Conservation (phyloP, 768 basidiomycete genomes). For the Zangia roseola region DNA sequence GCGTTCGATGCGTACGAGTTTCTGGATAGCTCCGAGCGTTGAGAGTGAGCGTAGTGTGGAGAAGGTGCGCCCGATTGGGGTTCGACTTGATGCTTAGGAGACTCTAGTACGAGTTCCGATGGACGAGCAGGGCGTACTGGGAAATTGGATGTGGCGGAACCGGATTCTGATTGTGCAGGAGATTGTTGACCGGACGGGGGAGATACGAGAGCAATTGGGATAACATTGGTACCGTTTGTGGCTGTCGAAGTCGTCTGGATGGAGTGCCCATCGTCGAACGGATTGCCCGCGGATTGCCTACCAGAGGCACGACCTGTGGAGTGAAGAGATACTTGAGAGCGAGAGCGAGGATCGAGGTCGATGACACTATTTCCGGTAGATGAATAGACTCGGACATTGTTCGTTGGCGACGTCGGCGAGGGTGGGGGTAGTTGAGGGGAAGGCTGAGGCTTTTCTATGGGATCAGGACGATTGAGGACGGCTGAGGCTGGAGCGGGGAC, state of each 20-base stretch:
- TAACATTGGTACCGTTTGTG: conserved; percentile 80
- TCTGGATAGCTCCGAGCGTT: conserved; percentile 54
- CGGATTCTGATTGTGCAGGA: conserved; percentile 34
- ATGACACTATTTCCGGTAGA: conserved; percentile 50
- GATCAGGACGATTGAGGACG: conserved; percentile 82
- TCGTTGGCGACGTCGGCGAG: conserved; percentile 15
- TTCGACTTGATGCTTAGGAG: conserved; percentile 59
- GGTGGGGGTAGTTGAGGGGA: background rate
- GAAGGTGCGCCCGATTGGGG: conserved; percentile 37
- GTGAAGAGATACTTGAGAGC: conserved; percentile 36
- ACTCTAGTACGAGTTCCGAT: conserved; percentile 59
- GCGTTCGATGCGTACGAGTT: conserved; percentile 73
- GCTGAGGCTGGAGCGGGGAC: conserved; percentile 71
- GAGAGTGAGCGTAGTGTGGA: conserved; percentile 44
- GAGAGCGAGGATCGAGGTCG: conserved; percentile 58
- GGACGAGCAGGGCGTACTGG: conserved; percentile 58
- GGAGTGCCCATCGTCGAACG: conserved; percentile 74
- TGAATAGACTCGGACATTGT: conserved; percentile 49
- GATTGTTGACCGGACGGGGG: conserved; percentile 45
- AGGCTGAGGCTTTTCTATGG: conserved; percentile 56
- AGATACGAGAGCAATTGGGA: conserved; percentile 79
- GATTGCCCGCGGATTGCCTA: conserved; percentile 46
- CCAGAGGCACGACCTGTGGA: conserved; percentile 17
- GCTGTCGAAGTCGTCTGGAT: conserved; percentile 75
- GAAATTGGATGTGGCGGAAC: conserved; percentile 27